Percentiles rank a stretch among this genome's conserved stretches.
Conservation (phyloP, 345 rosid genomes). For the Orychophragmus violaceus region DNA sequence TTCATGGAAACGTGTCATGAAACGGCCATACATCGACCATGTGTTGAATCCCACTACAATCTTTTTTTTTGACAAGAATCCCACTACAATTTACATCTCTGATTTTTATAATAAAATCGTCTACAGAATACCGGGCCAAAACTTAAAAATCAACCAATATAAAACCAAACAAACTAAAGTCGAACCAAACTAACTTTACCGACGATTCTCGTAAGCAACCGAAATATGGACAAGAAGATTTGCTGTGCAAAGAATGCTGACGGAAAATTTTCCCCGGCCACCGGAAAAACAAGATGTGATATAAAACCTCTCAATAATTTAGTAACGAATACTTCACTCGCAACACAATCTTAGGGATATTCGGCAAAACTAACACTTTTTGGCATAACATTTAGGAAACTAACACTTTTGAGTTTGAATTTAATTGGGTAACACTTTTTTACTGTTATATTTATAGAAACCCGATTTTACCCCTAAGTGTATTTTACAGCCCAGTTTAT, state of each 20-base stretch:
- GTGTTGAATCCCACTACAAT: slow-evolving; percentile 15
- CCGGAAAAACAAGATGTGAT: slow-evolving; percentile 11
- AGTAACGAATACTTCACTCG: slow-evolving; percentile 89
- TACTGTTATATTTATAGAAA: too few relatives aligned
- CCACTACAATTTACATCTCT: slow-evolving; percentile 22
- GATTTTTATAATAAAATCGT: slow-evolving; percentile 8
- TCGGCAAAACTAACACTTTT: too few relatives aligned
- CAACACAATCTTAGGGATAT: too few relatives aligned
- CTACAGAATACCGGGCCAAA: slow-evolving; percentile 24
- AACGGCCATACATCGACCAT: slow-evolving; percentile 15
- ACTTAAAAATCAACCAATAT: slow-evolving; percentile 8
- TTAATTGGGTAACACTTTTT: too few relatives aligned
- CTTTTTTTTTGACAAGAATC: too few relatives aligned
- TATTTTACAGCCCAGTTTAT: too few relatives aligned
- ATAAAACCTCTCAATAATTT: slow-evolving; percentile 51
- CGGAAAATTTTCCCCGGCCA: slow-evolving; percentile 3
- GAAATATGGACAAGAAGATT: slow-evolving; percentile 20
- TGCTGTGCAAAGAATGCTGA: slow-evolving; percentile 33
- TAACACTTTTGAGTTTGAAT: too few relatives aligned
- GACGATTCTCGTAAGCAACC: slow-evolving; percentile 1
- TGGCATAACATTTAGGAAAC: too few relatives aligned
- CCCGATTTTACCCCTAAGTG: too few relatives aligned
- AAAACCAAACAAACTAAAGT: slow-evolving; percentile 1
- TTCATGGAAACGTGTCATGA: slow-evolving; percentile 12
- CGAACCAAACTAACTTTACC: slow-evolving; percentile 12